Evolutionary conservation across 192 early-diverging fungal genomes (phyloP), one percentile per base, ranked within the genome.

Genomic region (Endogone sp.): DNA sequence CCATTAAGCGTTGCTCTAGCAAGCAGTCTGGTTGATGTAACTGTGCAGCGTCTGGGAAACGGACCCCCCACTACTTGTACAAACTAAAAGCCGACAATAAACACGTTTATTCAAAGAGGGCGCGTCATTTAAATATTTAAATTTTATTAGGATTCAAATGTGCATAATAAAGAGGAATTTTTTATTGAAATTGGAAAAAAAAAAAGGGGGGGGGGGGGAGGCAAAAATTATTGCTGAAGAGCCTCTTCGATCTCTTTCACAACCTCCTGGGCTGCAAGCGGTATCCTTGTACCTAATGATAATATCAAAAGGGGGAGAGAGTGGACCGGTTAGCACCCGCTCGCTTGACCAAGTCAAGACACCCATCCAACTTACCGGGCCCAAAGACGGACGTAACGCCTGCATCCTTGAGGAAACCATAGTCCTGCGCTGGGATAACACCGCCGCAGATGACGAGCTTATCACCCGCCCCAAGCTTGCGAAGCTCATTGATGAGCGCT

Each of bases 381-480:
- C 94, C 94, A 80, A 94, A 95, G 30, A 95, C 88, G 29, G 86
- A 81, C 23, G 84, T 85, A n/a, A 90, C 92, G 16, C 94, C 94
- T 63, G 88, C 85, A 56, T 93, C 81, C 62, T 86, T 87, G 62
- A 95, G 76, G 76, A 89, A 95, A 55, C 90, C 81, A 77, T 95
- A 95, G 75, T 95, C 94, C 67, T 95, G 92, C 60, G 84, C 85
- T 32, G 94, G 94, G 66, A 95, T 95, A 13, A 95, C 94, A 27
- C 94, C 94, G 58, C 94, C 94, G 21, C 84, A 88, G 60, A 95
- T 87, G 2, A 95, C 86, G 11, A 93, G 29, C 66, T 90, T 92
- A 66, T 93, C 88, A 0, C 67, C 74, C 10, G 88, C 89, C 32
- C 93, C 92, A 28, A 93, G 78, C 68, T 89, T 90, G 70, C 86